Evolutionary conservation across 129 eudicot genomes (phyloP).

Genomic region (Oenanthe sinensis): DNA sequence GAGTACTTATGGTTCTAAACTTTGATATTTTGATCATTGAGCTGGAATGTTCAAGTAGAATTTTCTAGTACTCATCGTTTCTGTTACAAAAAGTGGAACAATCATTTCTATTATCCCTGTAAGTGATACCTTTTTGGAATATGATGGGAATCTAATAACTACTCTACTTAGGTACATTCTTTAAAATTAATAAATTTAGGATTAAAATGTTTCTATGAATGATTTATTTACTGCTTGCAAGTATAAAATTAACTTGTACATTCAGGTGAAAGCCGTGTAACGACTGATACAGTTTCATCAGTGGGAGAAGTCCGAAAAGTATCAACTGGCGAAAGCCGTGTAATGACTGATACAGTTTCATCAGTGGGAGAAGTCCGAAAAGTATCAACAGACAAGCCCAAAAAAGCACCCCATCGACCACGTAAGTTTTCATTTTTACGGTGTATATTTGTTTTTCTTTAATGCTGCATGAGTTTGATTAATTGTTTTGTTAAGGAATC

Average conservation of each 20-base stretch:
- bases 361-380: constrained; percentile 22
- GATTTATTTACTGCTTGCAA: background rate
- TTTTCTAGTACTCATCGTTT: background rate
- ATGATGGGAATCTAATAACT: background rate
- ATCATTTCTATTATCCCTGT: background rate
- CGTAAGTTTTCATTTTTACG: constrained; percentile 42
- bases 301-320: constrained; percentile 17
- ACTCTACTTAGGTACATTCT: background rate
- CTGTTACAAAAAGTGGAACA: background rate
- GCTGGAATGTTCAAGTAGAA: background rate
- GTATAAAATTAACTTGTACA: background rate
- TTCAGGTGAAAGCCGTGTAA: constrained; percentile 21
- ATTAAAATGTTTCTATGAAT: background rate
- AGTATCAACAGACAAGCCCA: constrained; percentile 27
- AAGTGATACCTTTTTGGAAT: background rate
- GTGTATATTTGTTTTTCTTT: background rate
- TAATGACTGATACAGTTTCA: constrained; percentile 21
- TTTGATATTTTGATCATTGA: background rate
- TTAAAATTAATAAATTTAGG: background rate
- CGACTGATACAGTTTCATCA: constrained; percentile 23
- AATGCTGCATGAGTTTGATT: background rate
- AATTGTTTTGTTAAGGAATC: background rate
- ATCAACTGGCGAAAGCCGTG: constrained; percentile 17
- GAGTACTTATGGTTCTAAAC: background rate
- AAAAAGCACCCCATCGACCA: constrained; percentile 42